Base-by-base conservation (phyloP, 768 basidiomycete species). In the Mycena latifolia region DNA sequence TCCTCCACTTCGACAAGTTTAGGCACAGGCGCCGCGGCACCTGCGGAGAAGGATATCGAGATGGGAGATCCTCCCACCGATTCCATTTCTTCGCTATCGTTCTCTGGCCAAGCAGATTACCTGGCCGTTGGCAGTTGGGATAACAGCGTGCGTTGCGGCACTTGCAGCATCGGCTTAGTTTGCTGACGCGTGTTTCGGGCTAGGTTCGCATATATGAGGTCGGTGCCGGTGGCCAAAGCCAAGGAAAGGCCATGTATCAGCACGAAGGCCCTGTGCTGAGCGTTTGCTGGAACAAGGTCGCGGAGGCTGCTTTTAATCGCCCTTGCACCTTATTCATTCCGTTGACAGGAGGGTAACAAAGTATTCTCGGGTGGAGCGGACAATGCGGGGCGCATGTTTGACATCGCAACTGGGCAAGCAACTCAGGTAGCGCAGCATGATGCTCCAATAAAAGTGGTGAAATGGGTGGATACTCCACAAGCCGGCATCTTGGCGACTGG, bases 111-210 rank as follows among this genome's bases (percentile, higher is more conserved):
- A 20, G 92, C 92, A 11, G 94, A 97, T 74, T 93, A 94, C 74
- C 85, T 99, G 27, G 95, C 96, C 11, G 96, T 96, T 15, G 95
- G 89, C 59, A 92, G 91, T 71, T 99, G 97, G 97, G 93, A 94
- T 74, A 96, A 95, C 75, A 93, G 93, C 78, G 96, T 95, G 70
- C 46, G 88, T 78, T 37, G 25, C n/a, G 22, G 45, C 20, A 59
- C 48, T 25, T 22, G 11, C 28, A 15, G 17, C 43, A 18, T 47
- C 37, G 20, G 29, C 41, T 50, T 27, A 24, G 46, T 65, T 59
- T 74, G 59, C 47, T 71, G 39, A 57, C 63, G 51, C 59, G 57
- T 60, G 65, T 63, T 43, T 65, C 59, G n/a, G 35, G 12, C 12
- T 63, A 96, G 94, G 95, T 98, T 29, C 89, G 96, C 51, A 85